Evolutionary conservation across 345 rosid genomes (phyloP).

Genomic region (Camelina sativa): DNA sequence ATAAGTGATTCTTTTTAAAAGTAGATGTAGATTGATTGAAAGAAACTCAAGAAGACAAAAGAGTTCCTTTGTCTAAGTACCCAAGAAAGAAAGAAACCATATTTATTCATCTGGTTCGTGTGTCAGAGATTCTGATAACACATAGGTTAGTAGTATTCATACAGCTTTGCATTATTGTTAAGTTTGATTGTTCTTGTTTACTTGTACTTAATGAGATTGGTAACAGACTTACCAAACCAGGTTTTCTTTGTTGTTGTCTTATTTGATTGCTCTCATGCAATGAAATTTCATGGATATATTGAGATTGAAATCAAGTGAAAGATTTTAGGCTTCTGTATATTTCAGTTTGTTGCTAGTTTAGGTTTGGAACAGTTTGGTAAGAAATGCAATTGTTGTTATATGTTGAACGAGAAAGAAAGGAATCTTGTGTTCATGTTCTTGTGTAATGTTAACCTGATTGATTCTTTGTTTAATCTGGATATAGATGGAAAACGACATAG

Average conservation of each 20-base stretch:
- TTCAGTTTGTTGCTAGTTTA: neutral
- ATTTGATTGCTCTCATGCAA: slow-evolving; percentile 34
- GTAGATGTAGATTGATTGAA: neutral
- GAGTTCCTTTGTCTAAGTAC: neutral
- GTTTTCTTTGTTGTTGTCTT: neutral
- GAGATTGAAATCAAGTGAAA: neutral
- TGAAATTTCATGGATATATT: neutral
- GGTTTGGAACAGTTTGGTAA: neutral
- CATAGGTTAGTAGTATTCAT: slow-evolving; percentile 29
- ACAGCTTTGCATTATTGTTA: slow-evolving; percentile 4
- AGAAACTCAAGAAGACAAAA: neutral
- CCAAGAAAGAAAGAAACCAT: slow-evolving; percentile 7
- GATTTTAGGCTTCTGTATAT: neutral
- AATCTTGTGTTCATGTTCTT: slow-evolving; percentile 7
- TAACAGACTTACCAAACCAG: neutral
- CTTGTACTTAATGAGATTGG: neutral
- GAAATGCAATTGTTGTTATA: neutral
- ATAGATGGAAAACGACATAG: too few relatives aligned
- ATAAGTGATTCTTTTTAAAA: neutral
- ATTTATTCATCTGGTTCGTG: neutral
- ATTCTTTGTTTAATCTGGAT: neutral
- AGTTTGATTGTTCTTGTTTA: slow-evolving; percentile 8
- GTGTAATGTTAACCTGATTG: slow-evolving; percentile 1
- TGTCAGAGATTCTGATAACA: slow-evolving; percentile 26
- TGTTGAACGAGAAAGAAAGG: neutral